Percentiles rank a stretch among this genome's conserved stretches.
Conservation (phyloP, 2,329 filamentous ascomycete genomes). For the Drechslerella coelobrocha region DNA sequence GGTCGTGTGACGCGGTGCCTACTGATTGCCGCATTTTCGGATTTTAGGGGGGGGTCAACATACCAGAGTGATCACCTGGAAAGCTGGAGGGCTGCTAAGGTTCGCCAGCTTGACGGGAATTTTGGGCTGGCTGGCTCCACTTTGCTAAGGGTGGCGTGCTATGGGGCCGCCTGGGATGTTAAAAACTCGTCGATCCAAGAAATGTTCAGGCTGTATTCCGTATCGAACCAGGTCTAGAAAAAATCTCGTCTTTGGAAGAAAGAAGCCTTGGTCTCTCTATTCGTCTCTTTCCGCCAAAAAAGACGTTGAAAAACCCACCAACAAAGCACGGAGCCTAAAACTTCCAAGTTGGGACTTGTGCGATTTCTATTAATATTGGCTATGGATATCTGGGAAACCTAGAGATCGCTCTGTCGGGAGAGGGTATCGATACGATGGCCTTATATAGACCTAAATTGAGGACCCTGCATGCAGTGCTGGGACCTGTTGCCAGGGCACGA, state of each 20-base stretch:
- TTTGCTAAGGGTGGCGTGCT: conserved; percentile 33
- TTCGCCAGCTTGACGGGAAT: conserved; percentile 50
- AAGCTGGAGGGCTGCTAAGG: conserved; percentile 47
- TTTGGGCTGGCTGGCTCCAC: conserved; percentile 40
- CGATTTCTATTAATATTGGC: neutral
- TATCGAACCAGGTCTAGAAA: neutral
- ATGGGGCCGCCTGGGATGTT: neutral
- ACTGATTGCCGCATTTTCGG: neutral
- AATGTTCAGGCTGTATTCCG: conserved; percentile 24
- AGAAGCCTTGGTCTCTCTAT: neutral
- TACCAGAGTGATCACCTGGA: conserved; percentile 50
- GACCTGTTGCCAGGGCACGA: neutral
- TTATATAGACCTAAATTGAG: neutral
- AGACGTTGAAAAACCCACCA: neutral
- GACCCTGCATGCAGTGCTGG: neutral
- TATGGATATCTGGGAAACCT: neutral
- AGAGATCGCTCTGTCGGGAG: neutral
- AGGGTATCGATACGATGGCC: conserved; percentile 19
- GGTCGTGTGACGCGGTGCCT: conserved; percentile 21
- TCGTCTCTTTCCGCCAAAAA: neutral
- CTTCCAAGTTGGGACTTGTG: neutral
- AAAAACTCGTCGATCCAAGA: neutral
- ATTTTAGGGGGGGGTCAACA: neutral
- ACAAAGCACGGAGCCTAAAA: neutral
- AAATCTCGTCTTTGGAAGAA: neutral